Evolutionary conservation across 2,329 filamentous ascomycete species (phyloP).

Genomic region (Microcyclosporella mali): DNA sequence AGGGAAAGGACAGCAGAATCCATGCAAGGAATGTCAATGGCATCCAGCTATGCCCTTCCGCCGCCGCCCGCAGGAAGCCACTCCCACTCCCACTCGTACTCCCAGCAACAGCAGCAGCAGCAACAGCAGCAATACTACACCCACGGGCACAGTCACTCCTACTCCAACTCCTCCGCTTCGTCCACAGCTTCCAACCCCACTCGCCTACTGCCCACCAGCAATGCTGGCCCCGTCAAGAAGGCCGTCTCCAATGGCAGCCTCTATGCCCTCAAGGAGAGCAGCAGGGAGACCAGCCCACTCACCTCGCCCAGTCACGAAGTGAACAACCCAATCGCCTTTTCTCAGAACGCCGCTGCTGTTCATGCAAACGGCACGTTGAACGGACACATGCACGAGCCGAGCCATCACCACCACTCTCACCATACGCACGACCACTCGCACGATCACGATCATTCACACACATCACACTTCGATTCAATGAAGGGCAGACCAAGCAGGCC

Average conservation of each 20-base stretch:
- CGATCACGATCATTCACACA: conserved; percentile 5
- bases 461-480: conserved; percentile 20
- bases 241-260: conserved; percentile 21
- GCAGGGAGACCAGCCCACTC: conserved; percentile 25
- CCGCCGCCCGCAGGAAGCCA: conserved; percentile 25
- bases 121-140: conserved; percentile 18
- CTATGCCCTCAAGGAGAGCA: conserved; percentile 26
- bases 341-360: conserved; percentile 15
- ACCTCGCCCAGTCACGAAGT: conserved; percentile 16
- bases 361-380: conserved; percentile 12
- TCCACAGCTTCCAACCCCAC: neutral
- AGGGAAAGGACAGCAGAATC: conserved; percentile 10
- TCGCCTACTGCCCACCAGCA: conserved; percentile 1
- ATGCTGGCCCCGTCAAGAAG: conserved; percentile 13
- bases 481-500: conserved; percentile 35
- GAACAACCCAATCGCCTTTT: conserved; percentile 8
- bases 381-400: conserved; percentile 9
- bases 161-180: neutral
- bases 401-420: conserved; percentile 14
- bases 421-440: conserved; percentile 28
- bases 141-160: conserved; percentile 15
- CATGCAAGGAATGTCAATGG: conserved; percentile 28
- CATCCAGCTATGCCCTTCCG: conserved; percentile 42
- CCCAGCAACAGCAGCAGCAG: conserved; percentile 14
- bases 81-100: neutral